Evolutionary conservation across 805 yeast species (phyloP).

Genomic region (Isabelozyma pseudorhagii): DNA sequence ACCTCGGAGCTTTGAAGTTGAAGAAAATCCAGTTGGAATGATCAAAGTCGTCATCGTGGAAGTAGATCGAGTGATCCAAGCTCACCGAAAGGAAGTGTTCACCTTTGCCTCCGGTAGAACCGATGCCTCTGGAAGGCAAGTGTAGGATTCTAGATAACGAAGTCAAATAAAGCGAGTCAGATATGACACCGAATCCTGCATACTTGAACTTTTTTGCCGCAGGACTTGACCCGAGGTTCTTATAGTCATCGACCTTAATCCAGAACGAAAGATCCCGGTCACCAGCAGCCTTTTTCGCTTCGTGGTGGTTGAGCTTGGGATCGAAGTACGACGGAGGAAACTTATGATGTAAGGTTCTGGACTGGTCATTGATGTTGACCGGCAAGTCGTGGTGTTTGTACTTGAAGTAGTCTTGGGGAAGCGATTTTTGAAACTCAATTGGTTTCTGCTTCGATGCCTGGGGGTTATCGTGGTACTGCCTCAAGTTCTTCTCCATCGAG

Average conservation of each 20-base stretch:
- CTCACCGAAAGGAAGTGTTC: constrained; percentile 28
- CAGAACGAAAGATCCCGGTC: constrained; percentile 32
- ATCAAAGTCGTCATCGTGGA: constrained; percentile 34
- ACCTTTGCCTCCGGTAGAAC: constrained; percentile 21
- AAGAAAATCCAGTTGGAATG: constrained; percentile 31
- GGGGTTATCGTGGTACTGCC: constrained; percentile 10
- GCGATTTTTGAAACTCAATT: constrained; percentile 25
- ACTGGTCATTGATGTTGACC: constrained; percentile 11
- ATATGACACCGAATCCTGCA: constrained; percentile 28
- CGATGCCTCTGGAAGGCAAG: constrained; percentile 15
- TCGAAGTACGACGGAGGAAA: constrained; percentile 24
- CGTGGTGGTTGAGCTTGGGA: constrained; percentile 17
- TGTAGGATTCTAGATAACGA: constrained; percentile 26
- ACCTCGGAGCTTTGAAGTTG: constrained; percentile 24
- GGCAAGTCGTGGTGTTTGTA: constrained; percentile 16
- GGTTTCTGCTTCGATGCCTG: constrained; percentile 23
- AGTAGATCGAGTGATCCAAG: constrained; percentile 32
- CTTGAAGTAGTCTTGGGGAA: constrained; percentile 18
- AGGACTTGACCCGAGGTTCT: constrained; percentile 1
- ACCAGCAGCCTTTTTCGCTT: constrained; percentile 19
- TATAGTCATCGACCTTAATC: constrained; percentile 23
- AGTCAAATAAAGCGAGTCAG: constrained; percentile 32
- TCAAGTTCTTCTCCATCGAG: constrained; percentile 12
- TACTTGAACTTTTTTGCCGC: constrained; percentile 17
- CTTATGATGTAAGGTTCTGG: constrained; percentile 19